phyloP scores from a whole-genome alignment of 805 yeast genomes.

The Barnettozyma siamensis region DNA sequence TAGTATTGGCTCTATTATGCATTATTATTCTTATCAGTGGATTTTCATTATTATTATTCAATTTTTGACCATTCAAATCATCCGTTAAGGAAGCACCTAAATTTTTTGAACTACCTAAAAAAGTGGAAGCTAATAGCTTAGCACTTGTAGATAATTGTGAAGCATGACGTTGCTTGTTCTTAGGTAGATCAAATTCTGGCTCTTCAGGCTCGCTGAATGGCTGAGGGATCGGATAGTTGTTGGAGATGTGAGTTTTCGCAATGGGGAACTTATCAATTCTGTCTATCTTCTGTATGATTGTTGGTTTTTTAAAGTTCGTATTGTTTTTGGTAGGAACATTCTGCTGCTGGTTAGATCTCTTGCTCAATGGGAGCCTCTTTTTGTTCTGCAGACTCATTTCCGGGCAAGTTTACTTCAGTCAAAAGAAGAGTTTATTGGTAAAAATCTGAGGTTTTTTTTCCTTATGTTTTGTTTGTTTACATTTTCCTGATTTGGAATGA shows the following conservation, averaged over 20 bases:
- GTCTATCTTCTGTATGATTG: constrained; percentile 2
- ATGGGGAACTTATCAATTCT: constrained; percentile 13
- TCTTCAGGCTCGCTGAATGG: not conserved
- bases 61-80: constrained; percentile 7
- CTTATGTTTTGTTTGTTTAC: constrained; percentile 2
- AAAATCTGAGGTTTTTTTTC: not conserved
- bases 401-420: too few species aligned
- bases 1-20: constrained; percentile 9
- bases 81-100: not conserved
- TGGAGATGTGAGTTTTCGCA: constrained; percentile 9
- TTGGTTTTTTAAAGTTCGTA: constrained; percentile 1
- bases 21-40: constrained; percentile 5
- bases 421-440: too few species aligned
- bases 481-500: not conserved
- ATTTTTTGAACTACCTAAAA: constrained; percentile 6
- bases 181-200: constrained; percentile 15
- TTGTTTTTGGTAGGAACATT: not conserved
- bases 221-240: constrained; percentile 16
- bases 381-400: not conserved
- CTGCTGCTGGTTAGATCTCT: not conserved
- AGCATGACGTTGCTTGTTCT: constrained; percentile 11
- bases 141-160: constrained; percentile 8
- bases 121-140: constrained; percentile 10
- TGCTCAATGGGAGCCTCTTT: not conserved
- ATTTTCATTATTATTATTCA: constrained; percentile 10